Base-by-base conservation (phyloP, 2,329 filamentous ascomycete species). In the Pseudogymnoascus pannorum region DNA sequence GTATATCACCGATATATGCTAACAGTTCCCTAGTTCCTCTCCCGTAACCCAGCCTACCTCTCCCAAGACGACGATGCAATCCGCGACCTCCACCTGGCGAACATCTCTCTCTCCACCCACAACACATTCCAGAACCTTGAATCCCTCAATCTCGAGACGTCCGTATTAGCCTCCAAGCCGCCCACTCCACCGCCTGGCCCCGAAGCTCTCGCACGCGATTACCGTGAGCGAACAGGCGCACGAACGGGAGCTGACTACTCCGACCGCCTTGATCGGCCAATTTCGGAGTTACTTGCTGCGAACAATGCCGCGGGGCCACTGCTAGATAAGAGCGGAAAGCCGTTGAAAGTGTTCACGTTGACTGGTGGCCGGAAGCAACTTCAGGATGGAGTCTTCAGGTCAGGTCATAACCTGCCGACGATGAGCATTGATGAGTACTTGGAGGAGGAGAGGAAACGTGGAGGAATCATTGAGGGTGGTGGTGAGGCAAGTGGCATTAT, bases 351-450 rank as follows among this genome's bases (percentile, higher is more conserved):
- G 0, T 97, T 99, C 70, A 97, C 92, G 1, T 79, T 99, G 20
- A 80, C 95, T 4, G 87, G 88, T 63, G 87, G 81, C 66, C 83
- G 94, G 36, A 85, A 91, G 64, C 87, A 91, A 64, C 75, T 96
- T 63, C 84, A 87, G 63, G 81, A 87, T 62, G 88, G 88, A 2
- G 93, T 99, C 0, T 99, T 99, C 75, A 83, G 90, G 61, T 85
- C 91, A 0, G 91, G 94, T 6, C 94, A 99, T 73, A 97, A 91
- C 75, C 77, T 99, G 62, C 94, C 94, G 0, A 97, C 94, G 2
- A 97, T 99, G 94, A 90, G 86, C 1, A 97, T 99, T 64, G 94
- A 99, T 68, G 94, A 99, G 76, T 99, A 97, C 71, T 79, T 99
- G 14, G 94, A 95, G 59, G 93, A 97, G 74, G 94, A 97, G 77